A percentile compares a stretch with the other conserved stretches of the same genome.
phyloP scores from a whole-genome alignment of 2,329 filamentous ascomycete species.

The Emergomyces pasteurianus region DNA sequence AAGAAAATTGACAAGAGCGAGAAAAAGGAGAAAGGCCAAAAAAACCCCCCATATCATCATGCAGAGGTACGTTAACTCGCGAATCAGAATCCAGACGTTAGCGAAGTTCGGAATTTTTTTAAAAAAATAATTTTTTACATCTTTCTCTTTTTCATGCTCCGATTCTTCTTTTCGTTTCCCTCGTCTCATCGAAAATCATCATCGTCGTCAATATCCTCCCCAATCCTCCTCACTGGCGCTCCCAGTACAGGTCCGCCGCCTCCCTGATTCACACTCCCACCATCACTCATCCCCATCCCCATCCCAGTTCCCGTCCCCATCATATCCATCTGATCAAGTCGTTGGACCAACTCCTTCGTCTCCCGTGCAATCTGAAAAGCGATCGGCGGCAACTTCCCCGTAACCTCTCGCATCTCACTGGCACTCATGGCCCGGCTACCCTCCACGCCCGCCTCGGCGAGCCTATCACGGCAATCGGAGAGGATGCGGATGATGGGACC shows the following conservation, averaged over 20 bases:
- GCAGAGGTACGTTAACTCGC: background rate
- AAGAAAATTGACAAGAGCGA: background rate
- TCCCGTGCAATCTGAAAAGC: conserved; percentile 79
- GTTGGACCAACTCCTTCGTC: conserved; percentile 58
- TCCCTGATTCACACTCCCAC: conserved; percentile 9
- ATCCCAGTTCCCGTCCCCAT: conserved; percentile 17
- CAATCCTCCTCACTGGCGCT: background rate
- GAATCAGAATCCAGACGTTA: background rate
- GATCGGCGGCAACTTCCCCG: conserved; percentile 62
- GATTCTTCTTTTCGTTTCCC: background rate
- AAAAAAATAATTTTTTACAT: background rate
- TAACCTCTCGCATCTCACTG: conserved; percentile 44
- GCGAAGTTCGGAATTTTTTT: background rate
- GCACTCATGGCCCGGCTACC: conserved; percentile 48
- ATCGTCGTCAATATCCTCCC: background rate
- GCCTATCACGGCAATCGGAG: conserved; percentile 50
- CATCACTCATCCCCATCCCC: conserved; percentile 30
- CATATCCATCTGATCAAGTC: conserved; percentile 31
- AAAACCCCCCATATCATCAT: background rate
- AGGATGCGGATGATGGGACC: conserved; percentile 36
- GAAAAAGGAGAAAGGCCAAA: background rate
- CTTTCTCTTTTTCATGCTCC: background rate
- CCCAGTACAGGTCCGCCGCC: background rate
- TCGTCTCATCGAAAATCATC: background rate
- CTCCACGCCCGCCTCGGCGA: conserved; percentile 52